Evolutionary conservation across 1,139 yeast species (phyloP).

Genomic region (Debaryomycetaceae sp.): DNA sequence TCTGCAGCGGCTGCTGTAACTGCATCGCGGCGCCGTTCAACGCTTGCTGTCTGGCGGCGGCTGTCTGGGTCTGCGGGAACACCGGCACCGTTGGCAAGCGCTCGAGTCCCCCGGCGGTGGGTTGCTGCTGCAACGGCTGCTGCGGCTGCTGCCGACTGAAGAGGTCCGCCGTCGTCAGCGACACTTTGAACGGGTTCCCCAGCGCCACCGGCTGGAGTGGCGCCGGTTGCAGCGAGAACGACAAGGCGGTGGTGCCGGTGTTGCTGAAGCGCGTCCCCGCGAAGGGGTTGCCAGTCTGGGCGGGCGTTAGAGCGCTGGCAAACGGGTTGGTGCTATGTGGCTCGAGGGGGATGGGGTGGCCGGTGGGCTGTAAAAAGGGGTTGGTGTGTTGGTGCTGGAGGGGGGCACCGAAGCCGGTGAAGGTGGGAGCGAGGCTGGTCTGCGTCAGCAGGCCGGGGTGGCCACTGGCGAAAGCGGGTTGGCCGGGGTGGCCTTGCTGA

Average conservation of each 20-base stretch:
- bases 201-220: conserved; percentile 29
- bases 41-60: conserved; percentile 32
- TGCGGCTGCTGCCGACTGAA: conserved; percentile 23
- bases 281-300: conserved; percentile 45
- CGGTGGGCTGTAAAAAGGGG: conserved; percentile 20
- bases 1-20: conserved; percentile 14
- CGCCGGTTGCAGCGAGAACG: conserved; percentile 14
- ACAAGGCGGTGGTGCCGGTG: conserved; percentile 34
- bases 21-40: conserved; percentile 27
- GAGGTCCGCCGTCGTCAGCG: conserved; percentile 31
- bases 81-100: conserved; percentile 57
- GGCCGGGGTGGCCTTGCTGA: too few relatives aligned
- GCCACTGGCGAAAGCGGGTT: too few relatives aligned
- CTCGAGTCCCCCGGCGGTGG: conserved; percentile 69
- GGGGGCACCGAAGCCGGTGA: conserved; percentile 53
- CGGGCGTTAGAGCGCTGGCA: conserved; percentile 21
- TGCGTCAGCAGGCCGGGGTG: too few relatives aligned
- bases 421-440: conserved; percentile 21
- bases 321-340: conserved; percentile 43
- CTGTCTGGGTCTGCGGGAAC: conserved; percentile 61
- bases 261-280: conserved; percentile 35
- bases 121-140: conserved; percentile 38
- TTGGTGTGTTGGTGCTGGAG: conserved; percentile 20
- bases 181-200: conserved; percentile 43
- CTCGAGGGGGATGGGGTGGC: conserved; percentile 7